These are phyloP conservation scores for Backusella circina DNA, from an alignment of 192 early-diverging fungal genomes.

Conservation along the genomic window DNA sequence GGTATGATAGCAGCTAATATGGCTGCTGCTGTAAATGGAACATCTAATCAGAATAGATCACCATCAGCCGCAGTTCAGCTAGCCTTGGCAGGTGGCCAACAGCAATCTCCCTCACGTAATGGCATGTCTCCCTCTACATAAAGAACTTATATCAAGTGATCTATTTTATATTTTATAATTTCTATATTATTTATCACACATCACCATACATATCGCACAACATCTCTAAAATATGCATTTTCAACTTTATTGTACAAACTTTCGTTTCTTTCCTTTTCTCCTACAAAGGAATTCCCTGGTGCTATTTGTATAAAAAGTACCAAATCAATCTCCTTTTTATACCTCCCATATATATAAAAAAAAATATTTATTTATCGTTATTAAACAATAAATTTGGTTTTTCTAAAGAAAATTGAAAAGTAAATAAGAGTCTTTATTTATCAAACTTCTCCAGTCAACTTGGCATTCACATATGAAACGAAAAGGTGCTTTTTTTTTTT, in stretches of 20 bases:
- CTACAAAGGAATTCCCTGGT: background rate
- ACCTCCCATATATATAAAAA: background rate
- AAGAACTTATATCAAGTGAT: background rate
- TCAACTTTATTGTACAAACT: background rate
- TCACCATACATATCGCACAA: background rate
- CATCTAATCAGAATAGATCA: slow-evolving; percentile 12
- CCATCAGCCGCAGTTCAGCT: slow-evolving; percentile 14
- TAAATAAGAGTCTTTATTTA: background rate
- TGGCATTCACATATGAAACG: background rate
- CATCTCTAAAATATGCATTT: background rate
- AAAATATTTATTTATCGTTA: background rate
- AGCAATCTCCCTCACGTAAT: slow-evolving; percentile 16
- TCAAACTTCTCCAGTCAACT: background rate
- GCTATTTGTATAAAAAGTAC: background rate
- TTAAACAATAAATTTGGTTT: background rate
- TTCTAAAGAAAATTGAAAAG: background rate
- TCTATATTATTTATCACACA: background rate
- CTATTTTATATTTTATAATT: background rate
- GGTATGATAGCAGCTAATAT: slow-evolving; percentile 33
- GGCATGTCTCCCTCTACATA: background rate
- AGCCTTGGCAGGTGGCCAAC: slow-evolving; percentile 21
- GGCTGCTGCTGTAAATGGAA: slow-evolving; percentile 26
- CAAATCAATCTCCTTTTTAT: background rate
- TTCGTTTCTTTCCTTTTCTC: background rate
- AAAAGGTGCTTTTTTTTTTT: background rate